phyloP scores from a whole-genome alignment of 768 basidiomycete genomes.

The Suillus ampliporus region DNA sequence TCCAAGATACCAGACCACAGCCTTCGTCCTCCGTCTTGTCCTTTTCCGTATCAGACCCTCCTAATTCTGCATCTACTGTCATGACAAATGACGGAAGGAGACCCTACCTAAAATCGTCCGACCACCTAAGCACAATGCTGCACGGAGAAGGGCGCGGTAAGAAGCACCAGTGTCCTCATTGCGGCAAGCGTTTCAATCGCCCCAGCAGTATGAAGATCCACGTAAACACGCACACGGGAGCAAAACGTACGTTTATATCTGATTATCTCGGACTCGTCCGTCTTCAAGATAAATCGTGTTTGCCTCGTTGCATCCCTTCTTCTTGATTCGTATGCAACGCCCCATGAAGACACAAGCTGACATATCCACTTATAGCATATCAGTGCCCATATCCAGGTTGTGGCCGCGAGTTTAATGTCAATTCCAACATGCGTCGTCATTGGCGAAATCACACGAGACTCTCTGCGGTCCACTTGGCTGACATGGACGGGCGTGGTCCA shows the following conservation, averaged over 20 bases:
- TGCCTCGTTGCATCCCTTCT: slow-evolving; percentile 10
- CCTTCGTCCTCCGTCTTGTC: slow-evolving; percentile 39
- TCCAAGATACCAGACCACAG: slow-evolving; percentile 22
- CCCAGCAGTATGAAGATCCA: slow-evolving; percentile 49
- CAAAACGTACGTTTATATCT: slow-evolving; percentile 38
- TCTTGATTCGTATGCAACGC: not conserved
- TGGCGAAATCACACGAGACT: slow-evolving; percentile 65
- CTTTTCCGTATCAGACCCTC: slow-evolving; percentile 40
- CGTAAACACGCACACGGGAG: slow-evolving; percentile 48
- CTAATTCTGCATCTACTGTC: slow-evolving; percentile 28
- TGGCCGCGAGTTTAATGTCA: slow-evolving; percentile 80
- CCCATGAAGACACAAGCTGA: slow-evolving; percentile 14
- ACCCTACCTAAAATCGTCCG: slow-evolving; percentile 33
- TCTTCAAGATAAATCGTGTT: slow-evolving; percentile 1
- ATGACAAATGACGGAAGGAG: slow-evolving; percentile 36
- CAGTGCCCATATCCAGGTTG: slow-evolving; percentile 77
- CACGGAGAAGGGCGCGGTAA: slow-evolving; percentile 39
- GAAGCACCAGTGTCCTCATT: slow-evolving; percentile 44
- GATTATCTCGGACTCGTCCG: slow-evolving; percentile 7
- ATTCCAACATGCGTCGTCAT: slow-evolving; percentile 85
- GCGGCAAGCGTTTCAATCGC: slow-evolving; percentile 48
- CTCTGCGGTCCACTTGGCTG: slow-evolving; percentile 25
- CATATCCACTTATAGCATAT: slow-evolving; percentile 55
- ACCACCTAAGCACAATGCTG: slow-evolving; percentile 30
- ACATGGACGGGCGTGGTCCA: slow-evolving; percentile 18